Conservation (phyloP, 352 stramenopile genomes). For the Globisporangium rhizosaccharum region DNA sequence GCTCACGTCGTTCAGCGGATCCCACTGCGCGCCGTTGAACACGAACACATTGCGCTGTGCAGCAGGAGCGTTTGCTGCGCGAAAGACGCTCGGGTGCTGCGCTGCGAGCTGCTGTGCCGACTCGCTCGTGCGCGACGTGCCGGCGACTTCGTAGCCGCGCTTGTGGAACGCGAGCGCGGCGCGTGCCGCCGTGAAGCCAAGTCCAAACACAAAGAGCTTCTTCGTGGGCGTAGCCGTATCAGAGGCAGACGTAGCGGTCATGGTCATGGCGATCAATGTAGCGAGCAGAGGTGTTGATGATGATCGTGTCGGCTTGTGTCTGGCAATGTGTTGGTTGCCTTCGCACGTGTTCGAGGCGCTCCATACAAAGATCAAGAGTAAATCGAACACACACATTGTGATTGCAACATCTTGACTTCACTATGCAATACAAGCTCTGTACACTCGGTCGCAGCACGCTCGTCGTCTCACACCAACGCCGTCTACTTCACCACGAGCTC, state of each 20-base stretch:
- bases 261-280: neutral
- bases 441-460: neutral
- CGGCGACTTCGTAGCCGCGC: slow-evolving; percentile 59
- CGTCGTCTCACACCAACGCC: neutral
- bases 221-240: slow-evolving; percentile 1
- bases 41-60: slow-evolving; percentile 59
- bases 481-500: neutral
- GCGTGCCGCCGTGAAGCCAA: slow-evolving; percentile 80
- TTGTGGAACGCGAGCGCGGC: slow-evolving; percentile 60
- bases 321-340: too few relatives aligned
- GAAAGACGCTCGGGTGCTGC: slow-evolving; percentile 38
- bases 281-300: neutral
- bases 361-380: neutral
- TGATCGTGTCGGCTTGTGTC: neutral
- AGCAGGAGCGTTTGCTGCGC: slow-evolving; percentile 5
- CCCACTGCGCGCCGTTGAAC: slow-evolving; percentile 67
- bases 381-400: neutral
- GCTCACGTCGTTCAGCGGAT: slow-evolving; percentile 23
- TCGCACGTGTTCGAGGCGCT: neutral
- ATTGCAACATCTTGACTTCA: neutral
- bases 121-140: slow-evolving; percentile 62
- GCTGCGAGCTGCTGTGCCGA: slow-evolving; percentile 33
- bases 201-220: slow-evolving; percentile 86
- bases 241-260: neutral
- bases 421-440: neutral